Conservation (phyloP, 2,329 filamentous ascomycete genomes). For the Golovinomyces cichoracearum region DNA sequence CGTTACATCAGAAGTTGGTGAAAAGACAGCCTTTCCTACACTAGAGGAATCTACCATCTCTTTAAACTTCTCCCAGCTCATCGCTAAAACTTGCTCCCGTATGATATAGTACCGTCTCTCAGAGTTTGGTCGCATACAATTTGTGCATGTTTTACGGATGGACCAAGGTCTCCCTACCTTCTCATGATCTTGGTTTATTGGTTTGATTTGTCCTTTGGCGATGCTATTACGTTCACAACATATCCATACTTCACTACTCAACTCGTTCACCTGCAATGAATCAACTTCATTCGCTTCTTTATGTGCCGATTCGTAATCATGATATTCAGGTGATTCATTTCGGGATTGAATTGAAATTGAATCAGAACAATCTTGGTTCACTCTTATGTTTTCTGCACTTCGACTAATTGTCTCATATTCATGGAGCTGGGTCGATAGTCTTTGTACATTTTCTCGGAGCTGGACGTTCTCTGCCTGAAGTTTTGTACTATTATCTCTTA, state of each 20-base stretch:
- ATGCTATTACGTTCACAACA: background rate
- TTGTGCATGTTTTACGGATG: background rate
- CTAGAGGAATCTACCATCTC: background rate
- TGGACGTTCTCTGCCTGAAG: background rate
- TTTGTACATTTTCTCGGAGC: background rate
- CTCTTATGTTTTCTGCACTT: background rate
- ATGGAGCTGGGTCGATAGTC: background rate
- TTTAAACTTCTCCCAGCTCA: background rate
- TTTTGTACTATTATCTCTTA: background rate
- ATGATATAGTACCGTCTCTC: background rate
- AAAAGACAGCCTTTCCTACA: background rate
- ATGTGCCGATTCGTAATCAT: background rate
- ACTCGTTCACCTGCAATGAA: background rate
- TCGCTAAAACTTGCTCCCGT: background rate
- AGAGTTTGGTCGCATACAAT: background rate
- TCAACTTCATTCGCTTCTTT: background rate
- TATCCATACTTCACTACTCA: background rate
- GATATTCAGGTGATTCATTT: background rate
- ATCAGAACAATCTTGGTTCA: background rate
- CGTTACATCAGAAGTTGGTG: background rate
- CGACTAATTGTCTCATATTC: background rate
- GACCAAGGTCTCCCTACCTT: background rate
- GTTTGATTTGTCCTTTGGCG: background rate
- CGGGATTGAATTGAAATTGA: background rate
- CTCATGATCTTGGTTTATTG: background rate